Conservation (phyloP, 2,329 filamentous ascomycete genomes). For the Chrysosporium keratinophilum region DNA sequence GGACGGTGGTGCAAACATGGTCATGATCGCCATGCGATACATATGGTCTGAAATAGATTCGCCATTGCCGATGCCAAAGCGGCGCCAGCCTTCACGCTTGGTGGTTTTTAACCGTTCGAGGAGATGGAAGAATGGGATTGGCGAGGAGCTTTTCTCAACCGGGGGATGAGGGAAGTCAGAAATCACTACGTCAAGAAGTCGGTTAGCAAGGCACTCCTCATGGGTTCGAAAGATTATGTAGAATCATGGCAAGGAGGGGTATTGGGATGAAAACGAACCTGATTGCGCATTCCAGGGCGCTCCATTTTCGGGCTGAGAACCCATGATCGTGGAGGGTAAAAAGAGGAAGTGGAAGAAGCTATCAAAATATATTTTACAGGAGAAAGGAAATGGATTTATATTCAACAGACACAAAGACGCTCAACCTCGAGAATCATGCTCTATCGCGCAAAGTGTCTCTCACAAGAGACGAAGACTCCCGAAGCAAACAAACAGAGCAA, state of each 20-base stretch:
- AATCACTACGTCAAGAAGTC: constrained; percentile 43
- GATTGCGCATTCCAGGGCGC: constrained; percentile 29
- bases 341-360: not conserved
- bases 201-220: not conserved
- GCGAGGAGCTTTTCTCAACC: constrained; percentile 54
- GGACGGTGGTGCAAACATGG: constrained; percentile 73
- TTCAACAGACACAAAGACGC: not conserved
- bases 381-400: not conserved
- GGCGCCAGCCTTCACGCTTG: constrained; percentile 88
- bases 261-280: constrained; percentile 18
- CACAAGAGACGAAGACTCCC: not conserved
- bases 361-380: not conserved
- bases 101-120: constrained; percentile 91
- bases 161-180: constrained; percentile 53
- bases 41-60: constrained; percentile 98
- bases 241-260: not conserved
- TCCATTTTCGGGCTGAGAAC: constrained; percentile 17
- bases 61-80: constrained; percentile 64
- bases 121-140: constrained; percentile 86
- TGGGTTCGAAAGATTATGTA: not conserved
- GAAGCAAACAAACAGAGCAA: constrained; percentile 2
- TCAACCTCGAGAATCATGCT: not conserved
- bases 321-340: not conserved
- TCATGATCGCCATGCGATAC: constrained; percentile 98
- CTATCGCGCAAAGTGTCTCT: not conserved